phyloP scores from a whole-genome alignment of 176 grass and related monocot genomes.

The Rhynchospora pubera region DNA sequence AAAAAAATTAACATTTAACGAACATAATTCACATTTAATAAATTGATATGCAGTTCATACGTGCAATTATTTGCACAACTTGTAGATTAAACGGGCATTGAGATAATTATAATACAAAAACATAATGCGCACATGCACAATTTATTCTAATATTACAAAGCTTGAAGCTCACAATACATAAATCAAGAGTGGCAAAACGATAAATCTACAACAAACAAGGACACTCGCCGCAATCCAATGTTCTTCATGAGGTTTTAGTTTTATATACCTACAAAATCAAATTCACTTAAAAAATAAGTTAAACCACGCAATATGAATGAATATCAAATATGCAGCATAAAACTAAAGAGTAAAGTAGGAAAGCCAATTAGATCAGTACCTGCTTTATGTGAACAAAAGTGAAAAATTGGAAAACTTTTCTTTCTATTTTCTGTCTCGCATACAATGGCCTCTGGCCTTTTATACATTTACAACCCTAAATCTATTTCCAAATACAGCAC shows the following conservation, averaged over 20 bases:
- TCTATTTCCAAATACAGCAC: too few relatives aligned
- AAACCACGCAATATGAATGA: neutral
- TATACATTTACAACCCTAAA: too few relatives aligned
- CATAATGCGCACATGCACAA: neutral
- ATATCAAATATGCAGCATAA: neutral
- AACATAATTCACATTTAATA: neutral
- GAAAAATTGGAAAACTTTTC: too few relatives aligned
- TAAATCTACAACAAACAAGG: neutral
- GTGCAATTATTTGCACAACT: neutral
- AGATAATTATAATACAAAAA: neutral
- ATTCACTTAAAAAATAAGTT: conserved; percentile 2
- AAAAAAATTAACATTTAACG: neutral
- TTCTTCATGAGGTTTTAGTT: conserved; percentile 3
- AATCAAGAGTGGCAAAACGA: neutral
- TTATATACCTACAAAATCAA: conserved; percentile 23
- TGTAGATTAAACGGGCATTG: neutral
- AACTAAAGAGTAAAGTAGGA: neutral
- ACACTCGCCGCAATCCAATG: neutral
- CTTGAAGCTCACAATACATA: neutral
- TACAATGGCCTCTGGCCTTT: too few relatives aligned
- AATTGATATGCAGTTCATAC: neutral
- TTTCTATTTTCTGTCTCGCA: too few relatives aligned
- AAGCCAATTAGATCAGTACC: neutral
- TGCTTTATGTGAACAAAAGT: neutral
- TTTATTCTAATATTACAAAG: neutral